phyloP scores from a whole-genome alignment of 2,329 filamentous ascomycete species.

The Clarireedia monteithiana region DNA sequence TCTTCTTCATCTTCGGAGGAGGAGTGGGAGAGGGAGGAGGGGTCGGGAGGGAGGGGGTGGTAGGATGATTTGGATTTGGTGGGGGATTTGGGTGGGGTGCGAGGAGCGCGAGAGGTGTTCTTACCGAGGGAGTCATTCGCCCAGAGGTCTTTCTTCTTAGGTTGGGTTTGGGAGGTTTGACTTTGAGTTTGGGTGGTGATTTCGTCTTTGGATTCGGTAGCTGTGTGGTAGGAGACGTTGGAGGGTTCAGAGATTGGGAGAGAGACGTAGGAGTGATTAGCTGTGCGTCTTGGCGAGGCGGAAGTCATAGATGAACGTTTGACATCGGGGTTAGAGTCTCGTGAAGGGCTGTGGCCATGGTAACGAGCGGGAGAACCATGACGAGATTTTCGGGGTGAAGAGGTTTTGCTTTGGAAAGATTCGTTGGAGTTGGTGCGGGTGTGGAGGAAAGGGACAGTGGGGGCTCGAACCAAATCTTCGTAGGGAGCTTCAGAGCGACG shows the following conservation, averaged over 20 bases:
- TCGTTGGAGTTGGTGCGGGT: constrained; percentile 60
- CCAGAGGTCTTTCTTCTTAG: constrained; percentile 18
- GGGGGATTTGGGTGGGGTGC: constrained; percentile 16
- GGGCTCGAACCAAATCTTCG: constrained; percentile 40
- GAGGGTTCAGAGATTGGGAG: constrained; percentile 39
- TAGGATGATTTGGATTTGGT: constrained; percentile 14
- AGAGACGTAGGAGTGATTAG: constrained; percentile 45
- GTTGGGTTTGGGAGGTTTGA: not conserved
- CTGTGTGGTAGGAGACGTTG: constrained; percentile 14
- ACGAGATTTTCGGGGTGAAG: constrained; percentile 46
- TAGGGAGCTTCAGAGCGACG: constrained; percentile 38
- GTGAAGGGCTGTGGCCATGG: constrained; percentile 40
- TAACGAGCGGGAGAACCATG: constrained; percentile 47
- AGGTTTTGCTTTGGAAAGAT: constrained; percentile 44
- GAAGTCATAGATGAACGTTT: constrained; percentile 37
- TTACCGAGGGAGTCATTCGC: constrained; percentile 26
- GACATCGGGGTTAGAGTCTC: constrained; percentile 37
- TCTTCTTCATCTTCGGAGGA: not conserved
- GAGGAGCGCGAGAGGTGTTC: constrained; percentile 11
- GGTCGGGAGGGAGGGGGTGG: constrained; percentile 15
- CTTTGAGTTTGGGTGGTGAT: not conserved
- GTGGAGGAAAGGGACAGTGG: constrained; percentile 69
- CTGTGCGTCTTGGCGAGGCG: constrained; percentile 31
- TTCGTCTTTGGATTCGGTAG: not conserved
- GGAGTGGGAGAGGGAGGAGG: constrained; percentile 20